These are phyloP conservation scores for Heritiera littoralis DNA, from an alignment of 345 rosid genomes.

Conservation along the genomic window DNA sequence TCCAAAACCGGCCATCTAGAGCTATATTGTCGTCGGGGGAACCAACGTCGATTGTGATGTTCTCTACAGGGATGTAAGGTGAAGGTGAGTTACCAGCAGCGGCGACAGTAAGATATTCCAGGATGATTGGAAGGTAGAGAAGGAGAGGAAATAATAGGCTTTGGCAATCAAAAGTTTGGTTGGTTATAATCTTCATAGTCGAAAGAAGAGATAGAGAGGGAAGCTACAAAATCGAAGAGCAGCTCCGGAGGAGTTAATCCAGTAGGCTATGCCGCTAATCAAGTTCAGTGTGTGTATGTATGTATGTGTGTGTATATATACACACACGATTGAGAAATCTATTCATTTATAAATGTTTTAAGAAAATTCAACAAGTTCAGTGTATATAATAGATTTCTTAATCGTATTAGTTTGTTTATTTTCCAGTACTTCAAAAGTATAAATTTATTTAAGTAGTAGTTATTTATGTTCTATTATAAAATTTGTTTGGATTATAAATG, in stretches of 20 bases:
- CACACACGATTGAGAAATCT: no score
- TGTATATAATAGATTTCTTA: no score
- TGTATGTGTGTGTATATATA: no score
- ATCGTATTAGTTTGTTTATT: no score
- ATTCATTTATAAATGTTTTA: no score
- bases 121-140: neutral
- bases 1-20: slow-evolving; percentile 15
- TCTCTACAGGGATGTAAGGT: slow-evolving; percentile 13
- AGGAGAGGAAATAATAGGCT: neutral
- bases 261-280: no score
- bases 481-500: no score
- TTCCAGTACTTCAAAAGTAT: no score
- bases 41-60: slow-evolving; percentile 18
- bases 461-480: no score
- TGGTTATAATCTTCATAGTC: neutral
- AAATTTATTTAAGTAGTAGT: no score
- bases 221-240: neutral
- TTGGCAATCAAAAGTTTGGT: neutral
- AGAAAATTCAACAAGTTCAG: no score
- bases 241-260: neutral
- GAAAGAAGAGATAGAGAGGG: neutral
- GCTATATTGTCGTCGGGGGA: neutral
- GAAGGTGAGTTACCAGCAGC: neutral
- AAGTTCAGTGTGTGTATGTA: no score
- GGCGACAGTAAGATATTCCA: neutral